Conservation (phyloP, 2,329 filamentous ascomycete species). For the Colletotrichum endophyticum region DNA sequence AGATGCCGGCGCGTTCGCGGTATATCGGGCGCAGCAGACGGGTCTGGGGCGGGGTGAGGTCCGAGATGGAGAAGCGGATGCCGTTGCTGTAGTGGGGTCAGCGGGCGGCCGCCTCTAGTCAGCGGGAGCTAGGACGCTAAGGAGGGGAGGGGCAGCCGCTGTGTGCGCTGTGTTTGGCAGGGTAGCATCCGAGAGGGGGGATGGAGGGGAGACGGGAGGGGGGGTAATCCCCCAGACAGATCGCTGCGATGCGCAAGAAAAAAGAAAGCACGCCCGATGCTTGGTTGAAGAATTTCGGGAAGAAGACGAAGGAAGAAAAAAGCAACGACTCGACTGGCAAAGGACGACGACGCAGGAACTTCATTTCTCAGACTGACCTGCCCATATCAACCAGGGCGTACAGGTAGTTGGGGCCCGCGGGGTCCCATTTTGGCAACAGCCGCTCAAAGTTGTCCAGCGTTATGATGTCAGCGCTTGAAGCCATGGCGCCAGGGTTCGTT, state of each 20-base stretch:
- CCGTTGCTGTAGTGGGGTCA: slow-evolving; percentile 70
- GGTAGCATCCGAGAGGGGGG: not conserved
- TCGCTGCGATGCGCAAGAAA: not conserved
- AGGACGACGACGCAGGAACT: not conserved
- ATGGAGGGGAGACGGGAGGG: not conserved
- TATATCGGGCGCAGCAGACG: slow-evolving; percentile 80
- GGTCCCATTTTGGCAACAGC: slow-evolving; percentile 54
- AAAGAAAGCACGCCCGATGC: not conserved
- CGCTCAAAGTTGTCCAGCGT: slow-evolving; percentile 56
- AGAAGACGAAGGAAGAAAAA: not conserved
- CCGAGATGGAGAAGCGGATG: slow-evolving; percentile 89
- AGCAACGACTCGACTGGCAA: not conserved
- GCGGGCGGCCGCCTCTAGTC: not conserved
- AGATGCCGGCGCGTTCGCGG: slow-evolving; percentile 79
- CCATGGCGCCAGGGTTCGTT: slow-evolving; percentile 2
- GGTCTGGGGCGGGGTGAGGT: slow-evolving; percentile 72
- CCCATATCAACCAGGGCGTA: slow-evolving; percentile 67
- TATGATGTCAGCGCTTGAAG: slow-evolving; percentile 43
- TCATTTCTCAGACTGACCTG: slow-evolving; percentile 45
- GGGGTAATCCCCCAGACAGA: not conserved
- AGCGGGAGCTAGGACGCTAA: not conserved
- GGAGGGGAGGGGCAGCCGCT: not conserved
- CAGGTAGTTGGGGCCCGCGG: slow-evolving; percentile 51
- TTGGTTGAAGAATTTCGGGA: not conserved
- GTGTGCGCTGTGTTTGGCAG: not conserved